These are phyloP conservation scores for Citrullus colocynthis DNA, from an alignment of 306 rosid species.

Conservation along the genomic window DNA sequence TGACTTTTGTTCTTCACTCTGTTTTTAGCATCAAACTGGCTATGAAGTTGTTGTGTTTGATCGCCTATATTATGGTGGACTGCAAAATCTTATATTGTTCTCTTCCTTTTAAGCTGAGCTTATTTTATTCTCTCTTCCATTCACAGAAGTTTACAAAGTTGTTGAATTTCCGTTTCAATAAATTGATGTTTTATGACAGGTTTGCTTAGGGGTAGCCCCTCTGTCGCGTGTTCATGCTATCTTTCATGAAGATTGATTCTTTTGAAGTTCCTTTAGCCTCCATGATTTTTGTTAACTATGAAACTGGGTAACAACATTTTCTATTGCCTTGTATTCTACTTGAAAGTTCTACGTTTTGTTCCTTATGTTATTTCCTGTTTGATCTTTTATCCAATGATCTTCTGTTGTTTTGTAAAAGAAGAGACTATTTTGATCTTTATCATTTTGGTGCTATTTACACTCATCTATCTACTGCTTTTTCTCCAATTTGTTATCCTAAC, in stretches of 20 bases:
- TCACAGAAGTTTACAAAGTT: not conserved
- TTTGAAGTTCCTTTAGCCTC: not conserved
- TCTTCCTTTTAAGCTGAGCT: not conserved
- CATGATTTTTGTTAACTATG: not conserved
- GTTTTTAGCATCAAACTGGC: not conserved
- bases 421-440: not conserved
- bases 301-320: slow-evolving; percentile 4
- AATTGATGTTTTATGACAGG: not conserved
- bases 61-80: not conserved
- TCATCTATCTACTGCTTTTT: not conserved
- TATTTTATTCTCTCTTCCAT: not conserved
- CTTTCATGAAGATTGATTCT: not conserved
- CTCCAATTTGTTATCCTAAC: not conserved
- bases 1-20: not conserved
- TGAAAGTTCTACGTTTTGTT: not conserved
- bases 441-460: not conserved
- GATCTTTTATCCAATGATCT: not conserved
- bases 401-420: not conserved
- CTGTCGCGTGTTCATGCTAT: not conserved
- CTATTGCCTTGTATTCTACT: not conserved
- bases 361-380: not conserved
- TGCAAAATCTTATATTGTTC: not conserved
- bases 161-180: not conserved
- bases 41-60: not conserved
- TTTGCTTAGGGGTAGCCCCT: not conserved